Evolutionary conservation across 2,329 filamentous ascomycete genomes (phyloP), one percentile per base, ranked within the genome.

Genomic region (Phaeophleospora eucalypticola): DNA sequence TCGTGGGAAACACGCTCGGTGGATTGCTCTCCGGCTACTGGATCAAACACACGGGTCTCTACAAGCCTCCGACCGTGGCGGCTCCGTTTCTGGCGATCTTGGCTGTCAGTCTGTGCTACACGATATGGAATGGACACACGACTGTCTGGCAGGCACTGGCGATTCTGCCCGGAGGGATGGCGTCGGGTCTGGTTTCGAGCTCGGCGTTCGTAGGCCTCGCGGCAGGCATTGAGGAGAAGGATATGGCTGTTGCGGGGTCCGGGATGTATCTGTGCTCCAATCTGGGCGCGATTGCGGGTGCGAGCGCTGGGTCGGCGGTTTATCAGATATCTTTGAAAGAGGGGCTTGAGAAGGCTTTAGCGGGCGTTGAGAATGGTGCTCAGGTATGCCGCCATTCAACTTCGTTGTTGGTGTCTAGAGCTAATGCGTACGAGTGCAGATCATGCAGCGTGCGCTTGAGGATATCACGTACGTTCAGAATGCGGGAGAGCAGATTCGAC

Each of bases 1-100:
- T 88, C 0, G 65, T 78, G 0, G 84, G 84, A 0, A 87, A 88
- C 55, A 79, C 83, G 0, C 49, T 80, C 1, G 84, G 83, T 1
- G 82, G 81, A 0, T 67, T 88, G 2, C 35, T 82, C 0, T 74
- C 81, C 0, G 84, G 84, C 0, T 57, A 70, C 0, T 70, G 75
- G 40, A 84, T 85, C 56, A 73, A 74, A 34, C 70, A 67, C 16
- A 84, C 80, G 0, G 82, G 82, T 0, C 70, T 71, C 1, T 86
- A 84, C 61, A 84, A 82, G 49, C 52, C 62, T 0, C 68, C 82
- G 0, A 68, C 81, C 0, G 68, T 79, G 0, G 41, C 79, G 0
- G 75, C 78, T 0, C 73, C 77, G 0, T 41, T 78, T 0, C 65
- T 74, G 1, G 75, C 79, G 0, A 72, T 74, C 0, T 44, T 74